Conservation (phyloP, 305 asterid species). For the Solanum chacoense region DNA sequence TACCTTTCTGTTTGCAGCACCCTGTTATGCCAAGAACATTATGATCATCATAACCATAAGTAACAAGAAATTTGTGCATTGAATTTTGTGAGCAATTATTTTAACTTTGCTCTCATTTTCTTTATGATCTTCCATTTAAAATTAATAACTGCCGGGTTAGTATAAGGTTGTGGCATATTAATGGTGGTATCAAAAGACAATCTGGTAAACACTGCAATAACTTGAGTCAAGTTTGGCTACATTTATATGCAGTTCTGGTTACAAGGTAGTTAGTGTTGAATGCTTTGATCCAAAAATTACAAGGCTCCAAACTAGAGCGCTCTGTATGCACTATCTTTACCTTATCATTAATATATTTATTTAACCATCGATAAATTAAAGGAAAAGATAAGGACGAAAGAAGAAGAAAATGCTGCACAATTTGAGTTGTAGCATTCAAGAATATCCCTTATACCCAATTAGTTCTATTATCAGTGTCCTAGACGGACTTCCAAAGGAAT, state of each 20-base stretch:
- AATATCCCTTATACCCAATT: background rate
- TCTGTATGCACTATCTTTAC: background rate
- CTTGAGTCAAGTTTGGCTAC: background rate
- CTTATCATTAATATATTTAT: background rate
- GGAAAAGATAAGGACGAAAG: background rate
- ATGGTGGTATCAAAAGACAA: background rate
- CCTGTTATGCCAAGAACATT: conserved; percentile 35
- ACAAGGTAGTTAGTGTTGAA: background rate
- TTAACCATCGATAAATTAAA: background rate
- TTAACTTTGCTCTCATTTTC: background rate
- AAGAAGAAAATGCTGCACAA: background rate
- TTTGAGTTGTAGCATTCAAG: background rate
- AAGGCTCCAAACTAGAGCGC: background rate
- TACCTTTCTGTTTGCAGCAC: conserved; percentile 88
- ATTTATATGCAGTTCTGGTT: background rate
- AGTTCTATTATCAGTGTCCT: background rate
- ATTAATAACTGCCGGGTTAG: background rate
- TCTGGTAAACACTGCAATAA: background rate
- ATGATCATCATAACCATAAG: background rate
- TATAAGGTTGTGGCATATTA: background rate
- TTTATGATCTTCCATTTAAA: background rate
- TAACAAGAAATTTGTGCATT: background rate
- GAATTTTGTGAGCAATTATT: background rate
- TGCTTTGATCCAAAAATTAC: background rate
- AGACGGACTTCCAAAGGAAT: background rate